Evolutionary conservation across 1,139 yeast species (phyloP), one percentile per base, ranked within the genome.

Genomic region (Suhomyces guaymorum): DNA sequence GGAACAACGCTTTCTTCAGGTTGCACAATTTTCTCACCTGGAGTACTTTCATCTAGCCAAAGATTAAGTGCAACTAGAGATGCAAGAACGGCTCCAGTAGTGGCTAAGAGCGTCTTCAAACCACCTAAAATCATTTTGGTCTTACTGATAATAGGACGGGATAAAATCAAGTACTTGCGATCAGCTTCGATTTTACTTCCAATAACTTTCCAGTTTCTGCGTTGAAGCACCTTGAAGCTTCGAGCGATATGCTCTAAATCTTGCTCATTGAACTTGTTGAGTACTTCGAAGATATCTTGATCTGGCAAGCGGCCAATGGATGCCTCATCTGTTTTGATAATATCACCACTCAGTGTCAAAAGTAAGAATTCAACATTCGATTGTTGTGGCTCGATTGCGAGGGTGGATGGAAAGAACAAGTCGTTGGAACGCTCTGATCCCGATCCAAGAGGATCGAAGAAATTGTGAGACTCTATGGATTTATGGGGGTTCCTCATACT

Each of bases 251-350:
- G 42, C 9, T 44, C 49, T 37, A 63, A 47, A 15, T 68, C 73
- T 1, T 38, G 35, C 30, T 59, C 55, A n/a, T 52, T 44, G 33
- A 79, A 58, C 23, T 57, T 61, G 17, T 65, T 63, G 35, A 78
- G 62, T 11, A 75, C 58, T 3, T 69, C 56, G 31, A 75, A 67
- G 40, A 76, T 57, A 45, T 77, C 82, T 26, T 72, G 68, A 1
- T 63, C 53, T 9, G 57, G 47, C 26, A 62, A 57, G 18, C 54
- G 46, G 8, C 73, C 69, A n/a, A 77, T 57, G 34, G 75, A 67
- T 38, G 68, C 63, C n/a, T 57, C 58, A 5, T 61, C 57, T 1
- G 67, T 52, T 2, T 60, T 54, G n/a, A 70, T 55, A 10, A 57
- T 52, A 27, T 68, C 61, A 1, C 77, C 78, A 20, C 63, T 68